These are phyloP conservation scores for Limnomonas spitsbergensis DNA, from an alignment of 139 green algal species.

Conservation along the genomic window DNA sequence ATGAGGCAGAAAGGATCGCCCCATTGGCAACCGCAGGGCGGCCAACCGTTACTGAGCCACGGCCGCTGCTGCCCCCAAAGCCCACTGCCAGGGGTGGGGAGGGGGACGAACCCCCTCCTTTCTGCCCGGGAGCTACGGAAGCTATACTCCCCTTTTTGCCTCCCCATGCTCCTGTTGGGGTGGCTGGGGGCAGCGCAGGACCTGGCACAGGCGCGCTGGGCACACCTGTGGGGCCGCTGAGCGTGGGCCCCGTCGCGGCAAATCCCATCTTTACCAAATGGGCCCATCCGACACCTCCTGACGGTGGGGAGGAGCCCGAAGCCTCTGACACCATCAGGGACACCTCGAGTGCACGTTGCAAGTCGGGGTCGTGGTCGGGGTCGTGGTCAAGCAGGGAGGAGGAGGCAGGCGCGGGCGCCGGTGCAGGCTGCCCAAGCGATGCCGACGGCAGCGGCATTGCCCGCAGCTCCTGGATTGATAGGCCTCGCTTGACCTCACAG, in stretches of 20 bases:
- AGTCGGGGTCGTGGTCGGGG: not conserved
- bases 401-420: not conserved
- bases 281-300: not conserved
- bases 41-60: not conserved
- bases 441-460: constrained; percentile 35
- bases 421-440: not conserved
- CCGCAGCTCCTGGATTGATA: constrained; percentile 50
- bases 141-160: not conserved
- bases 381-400: not conserved
- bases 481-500: constrained; percentile 26
- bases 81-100: not conserved
- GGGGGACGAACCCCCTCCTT: no score
- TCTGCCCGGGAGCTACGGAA: not conserved
- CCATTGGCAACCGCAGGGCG: not conserved
- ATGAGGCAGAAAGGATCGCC: not conserved
- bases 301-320: not conserved
- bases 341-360: not conserved
- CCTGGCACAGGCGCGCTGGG: not conserved
- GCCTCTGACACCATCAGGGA: not conserved
- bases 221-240: not conserved
- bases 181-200: not conserved
- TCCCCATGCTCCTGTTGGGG: not conserved
- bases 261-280: constrained; percentile 10
- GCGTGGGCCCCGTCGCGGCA: constrained; percentile 15
- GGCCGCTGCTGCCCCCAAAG: not conserved